Evolutionary conservation across 2,329 filamentous ascomycete species (phyloP), one percentile per base, ranked within the genome.

Genomic region (Rhinocladiella mackenziei): DNA sequence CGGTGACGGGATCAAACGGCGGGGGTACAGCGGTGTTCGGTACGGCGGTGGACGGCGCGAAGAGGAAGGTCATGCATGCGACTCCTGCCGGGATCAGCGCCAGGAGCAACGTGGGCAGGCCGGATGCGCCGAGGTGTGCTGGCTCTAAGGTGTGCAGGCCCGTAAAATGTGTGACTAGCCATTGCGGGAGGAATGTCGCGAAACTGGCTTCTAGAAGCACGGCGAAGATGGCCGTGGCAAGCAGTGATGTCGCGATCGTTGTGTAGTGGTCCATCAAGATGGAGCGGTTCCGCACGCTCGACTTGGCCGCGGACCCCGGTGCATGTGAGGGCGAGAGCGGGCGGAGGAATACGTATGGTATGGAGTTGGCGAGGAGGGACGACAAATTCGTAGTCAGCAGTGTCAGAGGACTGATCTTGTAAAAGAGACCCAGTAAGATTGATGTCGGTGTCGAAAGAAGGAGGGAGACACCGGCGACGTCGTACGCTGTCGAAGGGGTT

Each of bases 401-500:
- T 0, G 84, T 83, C 40, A 70, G 64, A 18, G 77, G 70, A 18
- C 77, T 75, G 55, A 94, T 74, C 25, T 73, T 67, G 74, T 94
- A 95, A 70, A 94, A 95, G 39, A 80, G 80, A 20, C 74, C 73
- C 19, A 94, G 73, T 31, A 96, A 80, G 60, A 85, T 86, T 51
- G 84, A 78, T 57, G 80, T 78, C 31, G 89, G 91, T 14, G 84
- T 77, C 65, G 88, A 81, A 43, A 83, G 82, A 30, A 96, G 71
- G 49, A 87, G 63, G 46, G 78, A 77, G 59, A 87, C 69, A 34
- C 78, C 74, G 8, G 76, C 77, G 38, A 84, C 70, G 62, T 87
- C 83, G 61, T 80, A 74, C 66, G 84, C 80, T 72, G 45, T 33
- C 25, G 15, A 10, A 22, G 11, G 17, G 7, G 17, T 20, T 19